Evolutionary conservation across 2,329 filamentous ascomycete species (phyloP), one percentile per base, ranked within the genome.

Genomic region (Berkeleyomyces rouxiae): DNA sequence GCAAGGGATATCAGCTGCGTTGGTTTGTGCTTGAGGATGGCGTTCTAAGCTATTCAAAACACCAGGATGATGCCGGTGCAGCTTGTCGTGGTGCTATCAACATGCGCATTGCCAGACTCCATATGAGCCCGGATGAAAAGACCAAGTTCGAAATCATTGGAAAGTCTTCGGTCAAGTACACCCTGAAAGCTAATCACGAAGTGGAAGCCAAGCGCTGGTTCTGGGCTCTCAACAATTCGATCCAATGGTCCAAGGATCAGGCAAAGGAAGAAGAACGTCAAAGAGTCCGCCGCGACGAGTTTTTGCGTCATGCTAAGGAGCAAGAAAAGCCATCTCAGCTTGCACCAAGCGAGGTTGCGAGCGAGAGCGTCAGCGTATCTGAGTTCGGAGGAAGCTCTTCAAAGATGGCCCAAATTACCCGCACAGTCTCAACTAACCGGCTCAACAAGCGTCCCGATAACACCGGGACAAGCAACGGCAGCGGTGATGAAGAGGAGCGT

Each of bases 11-110:
- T 76, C 96, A 99, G 75, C 74, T 99, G 66, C 82, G 93, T 65
- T 99, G 92, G 91, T 99, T 99, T 71, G 93, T 97, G 11, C 82
- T 99, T 7, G 93, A 99, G 71, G 93, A 99, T 71, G 93, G 93
- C 10, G 92, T 99, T 10, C 74, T 99, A 67, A 97, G 93, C 74
- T 99, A 99, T 76, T 99, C 97, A 77, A 99, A 99, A 75, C 90
- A 97, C 72, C 93, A 99, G 75, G 93, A 99, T 71, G 93, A 99
- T 72, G 89, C 90, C 40, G 93, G 91, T 33, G 95, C 90, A 61
- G 93, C 93, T 63, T 99, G 93, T 72, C 90, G 93, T 66, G 93
- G 93, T 64, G 93, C 93, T 61, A 99, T 99, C 75, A 97, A 97
- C 72, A 99, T 99, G 91, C 87, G 87, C 65, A 99, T 99, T 68